Percentiles rank a stretch among this genome's conserved stretches.
These are phyloP conservation scores for Epithemia pelagica DNA, from an alignment of 108 stramenopile species.

Conservation along the genomic window DNA sequence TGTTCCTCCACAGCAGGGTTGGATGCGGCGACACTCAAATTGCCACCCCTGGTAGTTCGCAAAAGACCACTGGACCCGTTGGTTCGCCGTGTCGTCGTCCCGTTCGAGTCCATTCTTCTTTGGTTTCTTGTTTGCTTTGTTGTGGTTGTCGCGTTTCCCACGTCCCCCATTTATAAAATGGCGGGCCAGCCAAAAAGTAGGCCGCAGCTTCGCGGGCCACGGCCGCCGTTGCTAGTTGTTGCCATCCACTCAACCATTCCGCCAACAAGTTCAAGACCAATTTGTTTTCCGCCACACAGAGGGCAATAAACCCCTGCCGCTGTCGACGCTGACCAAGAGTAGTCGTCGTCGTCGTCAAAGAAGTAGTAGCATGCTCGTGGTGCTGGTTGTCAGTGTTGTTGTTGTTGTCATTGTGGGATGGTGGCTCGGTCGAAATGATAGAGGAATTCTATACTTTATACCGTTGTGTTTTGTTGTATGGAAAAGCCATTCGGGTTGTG, in stretches of 20 bases:
- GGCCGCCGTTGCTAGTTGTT: slow-evolving; percentile 65
- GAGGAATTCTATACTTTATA: too few relatives aligned
- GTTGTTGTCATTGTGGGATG: too few relatives aligned
- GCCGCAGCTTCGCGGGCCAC: slow-evolving; percentile 69
- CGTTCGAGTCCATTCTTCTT: too few relatives aligned
- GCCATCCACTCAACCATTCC: slow-evolving; percentile 38
- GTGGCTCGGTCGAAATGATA: slow-evolving; percentile 51
- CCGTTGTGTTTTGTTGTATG: too few relatives aligned
- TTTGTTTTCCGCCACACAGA: slow-evolving; percentile 84
- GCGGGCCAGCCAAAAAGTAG: slow-evolving; percentile 73
- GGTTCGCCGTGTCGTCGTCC: slow-evolving; percentile 2
- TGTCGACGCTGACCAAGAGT: too few relatives aligned
- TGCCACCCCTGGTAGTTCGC: slow-evolving; percentile 11
- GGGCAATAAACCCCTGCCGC: slow-evolving; percentile 58
- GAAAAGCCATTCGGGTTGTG: too few relatives aligned
- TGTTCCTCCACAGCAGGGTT: neutral
- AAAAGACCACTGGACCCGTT: slow-evolving; percentile 20
- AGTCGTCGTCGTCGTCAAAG: too few relatives aligned
- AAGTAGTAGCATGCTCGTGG: too few relatives aligned
- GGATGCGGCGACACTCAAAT: too few relatives aligned
- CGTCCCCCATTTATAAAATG: slow-evolving; percentile 23
- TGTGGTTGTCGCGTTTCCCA: neutral
- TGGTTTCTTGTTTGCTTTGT: too few relatives aligned
- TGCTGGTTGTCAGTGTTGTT: too few relatives aligned
- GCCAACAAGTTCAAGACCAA: slow-evolving; percentile 60